Evolutionary conservation across 192 early-diverging fungal genomes (phyloP).

Genomic region (Podila verticillata): DNA sequence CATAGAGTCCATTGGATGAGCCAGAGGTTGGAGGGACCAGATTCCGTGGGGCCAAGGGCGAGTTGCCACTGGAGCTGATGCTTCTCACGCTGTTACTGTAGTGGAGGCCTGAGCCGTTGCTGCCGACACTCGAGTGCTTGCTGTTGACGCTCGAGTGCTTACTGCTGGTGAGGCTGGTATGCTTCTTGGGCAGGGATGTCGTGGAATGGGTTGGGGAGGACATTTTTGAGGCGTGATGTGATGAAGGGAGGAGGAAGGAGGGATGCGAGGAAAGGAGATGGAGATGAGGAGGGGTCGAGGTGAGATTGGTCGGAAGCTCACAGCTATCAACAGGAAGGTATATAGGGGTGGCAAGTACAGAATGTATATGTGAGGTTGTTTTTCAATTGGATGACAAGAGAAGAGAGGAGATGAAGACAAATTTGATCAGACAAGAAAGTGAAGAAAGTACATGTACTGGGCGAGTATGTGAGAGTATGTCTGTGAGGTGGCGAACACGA

Average conservation of each 20-base stretch:
- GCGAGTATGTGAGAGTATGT: no score
- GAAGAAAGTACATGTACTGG: no score
- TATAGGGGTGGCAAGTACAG: no score
- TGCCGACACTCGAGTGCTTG: not conserved
- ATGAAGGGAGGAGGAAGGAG: not conserved
- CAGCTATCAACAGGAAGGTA: not conserved
- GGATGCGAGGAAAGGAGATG: not conserved
- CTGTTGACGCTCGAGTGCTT: conserved; percentile 1
- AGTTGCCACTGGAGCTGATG: not conserved
- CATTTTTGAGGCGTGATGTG: not conserved
- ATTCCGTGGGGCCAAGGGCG: conserved; percentile 1
- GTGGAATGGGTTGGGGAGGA: not conserved
- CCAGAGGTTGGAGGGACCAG: not conserved
- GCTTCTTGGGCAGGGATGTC: not conserved
- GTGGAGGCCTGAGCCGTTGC: not conserved
- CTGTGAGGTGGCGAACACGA: no score
- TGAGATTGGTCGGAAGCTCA: not conserved
- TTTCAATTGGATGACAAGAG: no score
- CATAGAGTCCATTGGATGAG: not conserved
- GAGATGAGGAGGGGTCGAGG: not conserved
- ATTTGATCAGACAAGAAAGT: no score
- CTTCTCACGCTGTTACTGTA: conserved; percentile 1
- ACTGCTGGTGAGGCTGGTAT: conserved; percentile 4
- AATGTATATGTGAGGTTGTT: no score
- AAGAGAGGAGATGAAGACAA: no score